Percentiles rank a stretch among this genome's conserved stretches.
phyloP scores from a whole-genome alignment of 257 asterid genomes.

The Gentiana straminea region DNA sequence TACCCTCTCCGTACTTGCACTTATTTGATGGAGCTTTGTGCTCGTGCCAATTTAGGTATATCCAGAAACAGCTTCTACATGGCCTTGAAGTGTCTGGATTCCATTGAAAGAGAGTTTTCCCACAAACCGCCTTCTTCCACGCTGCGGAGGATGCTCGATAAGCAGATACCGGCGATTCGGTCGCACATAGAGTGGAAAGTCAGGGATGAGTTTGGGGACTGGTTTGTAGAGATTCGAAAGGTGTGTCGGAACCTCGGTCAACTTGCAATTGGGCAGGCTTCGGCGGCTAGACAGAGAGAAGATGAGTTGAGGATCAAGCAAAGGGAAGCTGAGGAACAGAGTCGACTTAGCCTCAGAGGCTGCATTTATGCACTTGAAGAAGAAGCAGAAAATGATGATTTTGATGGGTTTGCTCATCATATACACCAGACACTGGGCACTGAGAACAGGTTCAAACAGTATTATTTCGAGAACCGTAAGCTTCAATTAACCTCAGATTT shows the following conservation, averaged over 20 bases:
- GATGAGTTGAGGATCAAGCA: slow-evolving; percentile 86
- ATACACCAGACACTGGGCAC: no score
- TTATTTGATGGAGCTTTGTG: slow-evolving; percentile 57
- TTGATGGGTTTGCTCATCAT: no score
- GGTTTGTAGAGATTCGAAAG: slow-evolving; percentile 86
- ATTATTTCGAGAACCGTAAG: no score
- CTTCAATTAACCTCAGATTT: no score
- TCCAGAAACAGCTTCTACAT: slow-evolving; percentile 54
- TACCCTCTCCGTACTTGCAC: slow-evolving; percentile 44
- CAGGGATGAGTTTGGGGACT: slow-evolving; percentile 83
- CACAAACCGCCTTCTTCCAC: slow-evolving; percentile 56
- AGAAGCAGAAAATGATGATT: neutral
- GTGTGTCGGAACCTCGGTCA: slow-evolving; percentile 89
- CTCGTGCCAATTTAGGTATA: slow-evolving; percentile 61
- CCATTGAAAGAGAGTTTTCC: slow-evolving; percentile 47
- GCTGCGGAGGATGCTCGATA: slow-evolving; percentile 71
- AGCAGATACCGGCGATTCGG: slow-evolving; percentile 86
- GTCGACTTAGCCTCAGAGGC: slow-evolving; percentile 76
- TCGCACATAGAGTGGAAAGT: slow-evolving; percentile 67
- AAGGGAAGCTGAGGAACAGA: slow-evolving; percentile 97
- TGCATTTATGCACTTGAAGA: slow-evolving; percentile 81
- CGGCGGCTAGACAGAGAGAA: slow-evolving; percentile 89
- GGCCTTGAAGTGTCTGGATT: slow-evolving; percentile 84
- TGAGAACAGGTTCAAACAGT: no score
- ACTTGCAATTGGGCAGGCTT: slow-evolving; percentile 96